A percentile compares a stretch with the other conserved stretches of the same genome.
Evolutionary conservation across 176 grass and related monocot species (phyloP).

Genomic region (Eleusine indica): DNA sequence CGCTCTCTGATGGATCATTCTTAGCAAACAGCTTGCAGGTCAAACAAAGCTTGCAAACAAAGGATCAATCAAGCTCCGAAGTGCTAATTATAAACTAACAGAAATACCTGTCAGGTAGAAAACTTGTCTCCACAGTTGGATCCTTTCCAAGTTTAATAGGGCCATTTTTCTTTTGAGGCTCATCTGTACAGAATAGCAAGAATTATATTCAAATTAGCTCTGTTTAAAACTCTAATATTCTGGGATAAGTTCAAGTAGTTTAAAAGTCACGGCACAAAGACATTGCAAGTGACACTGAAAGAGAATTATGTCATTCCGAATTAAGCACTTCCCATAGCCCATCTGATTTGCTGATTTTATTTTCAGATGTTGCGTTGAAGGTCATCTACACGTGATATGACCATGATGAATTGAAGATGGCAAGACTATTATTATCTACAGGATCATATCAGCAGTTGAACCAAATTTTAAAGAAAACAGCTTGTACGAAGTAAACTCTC

Average conservation of each 20-base stretch:
- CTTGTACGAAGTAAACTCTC: not conserved
- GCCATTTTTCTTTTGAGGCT: conserved; percentile 58
- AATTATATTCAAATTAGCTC: conserved; percentile 24
- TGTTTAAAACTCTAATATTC: not conserved
- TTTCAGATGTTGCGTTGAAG: not conserved
- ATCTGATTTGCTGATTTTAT: not conserved
- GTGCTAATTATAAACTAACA: conserved; percentile 39
- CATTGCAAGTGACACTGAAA: not conserved
- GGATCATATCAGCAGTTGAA: not conserved
- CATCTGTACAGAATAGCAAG: conserved; percentile 54
- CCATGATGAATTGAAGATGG: not conserved
- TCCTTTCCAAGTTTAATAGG: conserved; percentile 80
- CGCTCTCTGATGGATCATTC: conserved; percentile 96
- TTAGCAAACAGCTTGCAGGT: conserved; percentile 73
- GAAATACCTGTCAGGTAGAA: conserved; percentile 94
- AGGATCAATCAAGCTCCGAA: conserved; percentile 32
- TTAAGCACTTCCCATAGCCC: conserved; percentile 3
- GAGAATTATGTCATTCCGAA: conserved; percentile 1
- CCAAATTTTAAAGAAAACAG: not conserved
- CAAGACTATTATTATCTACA: not conserved
- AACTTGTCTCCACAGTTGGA: conserved; percentile 93
- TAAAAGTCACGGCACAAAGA: not conserved
- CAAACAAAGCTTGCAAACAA: conserved; percentile 51
- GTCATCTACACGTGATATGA: not conserved
- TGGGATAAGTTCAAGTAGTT: conserved; percentile 24